Conservation (phyloP, 176 grass and related monocot species). For the Cenchrus americanus region DNA sequence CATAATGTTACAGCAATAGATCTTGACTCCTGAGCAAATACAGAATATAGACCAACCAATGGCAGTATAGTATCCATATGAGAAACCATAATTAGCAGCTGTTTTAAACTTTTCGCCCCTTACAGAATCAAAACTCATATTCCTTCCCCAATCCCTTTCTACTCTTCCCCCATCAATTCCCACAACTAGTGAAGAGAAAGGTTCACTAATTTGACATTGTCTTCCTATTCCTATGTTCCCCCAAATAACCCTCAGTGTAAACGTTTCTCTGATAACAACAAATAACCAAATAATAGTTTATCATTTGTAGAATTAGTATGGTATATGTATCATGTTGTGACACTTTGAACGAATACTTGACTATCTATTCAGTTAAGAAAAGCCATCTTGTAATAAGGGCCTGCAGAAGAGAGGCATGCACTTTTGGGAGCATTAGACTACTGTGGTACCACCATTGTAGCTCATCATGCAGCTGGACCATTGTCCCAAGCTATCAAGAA, state of each 20-base stretch:
- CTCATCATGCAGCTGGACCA: neutral
- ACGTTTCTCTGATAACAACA: neutral
- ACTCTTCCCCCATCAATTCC: neutral
- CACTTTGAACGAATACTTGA: neutral
- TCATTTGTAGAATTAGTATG: neutral
- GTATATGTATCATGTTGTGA: neutral
- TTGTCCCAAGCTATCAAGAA: neutral
- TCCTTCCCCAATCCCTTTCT: neutral
- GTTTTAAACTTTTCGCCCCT: neutral
- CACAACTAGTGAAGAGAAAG: neutral
- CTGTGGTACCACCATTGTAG: neutral
- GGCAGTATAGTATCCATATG: neutral
- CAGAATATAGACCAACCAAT: neutral
- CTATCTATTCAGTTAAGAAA: neutral
- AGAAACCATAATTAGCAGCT: neutral
- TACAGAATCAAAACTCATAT: neutral
- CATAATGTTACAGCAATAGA: neutral
- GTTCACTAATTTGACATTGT: neutral
- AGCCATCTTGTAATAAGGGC: neutral
- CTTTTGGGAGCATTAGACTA: neutral
- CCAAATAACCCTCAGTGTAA: neutral
- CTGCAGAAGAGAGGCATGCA: neutral
- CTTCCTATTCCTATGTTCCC: neutral
- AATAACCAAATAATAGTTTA: neutral
- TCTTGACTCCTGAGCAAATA: neutral